A percentile compares a stretch with the other conserved stretches of the same genome.
Conservation (phyloP, 2,329 filamentous ascomycete species). For the Aspergillus tamarii region DNA sequence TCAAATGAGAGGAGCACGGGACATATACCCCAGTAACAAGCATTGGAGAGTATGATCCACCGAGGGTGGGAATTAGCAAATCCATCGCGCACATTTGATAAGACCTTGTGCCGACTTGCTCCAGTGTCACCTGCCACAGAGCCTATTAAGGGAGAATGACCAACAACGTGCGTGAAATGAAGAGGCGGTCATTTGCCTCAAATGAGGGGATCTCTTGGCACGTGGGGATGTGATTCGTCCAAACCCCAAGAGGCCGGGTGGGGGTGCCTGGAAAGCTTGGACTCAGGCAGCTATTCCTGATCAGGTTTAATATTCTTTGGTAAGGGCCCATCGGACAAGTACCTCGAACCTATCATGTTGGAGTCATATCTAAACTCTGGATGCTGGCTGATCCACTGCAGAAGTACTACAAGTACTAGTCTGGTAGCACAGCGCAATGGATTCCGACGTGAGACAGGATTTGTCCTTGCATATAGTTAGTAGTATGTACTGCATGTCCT, state of each 20-base stretch:
- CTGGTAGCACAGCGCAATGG: too few species aligned
- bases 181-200: constrained; percentile 17
- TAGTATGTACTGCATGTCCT: not conserved
- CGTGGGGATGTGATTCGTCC: constrained; percentile 24
- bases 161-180: constrained; percentile 23
- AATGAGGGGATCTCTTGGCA: constrained; percentile 23
- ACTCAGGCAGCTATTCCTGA: not conserved
- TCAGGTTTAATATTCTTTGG: not conserved
- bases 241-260: not conserved
- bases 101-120: not conserved
- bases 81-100: not conserved
- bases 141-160: constrained; percentile 25
- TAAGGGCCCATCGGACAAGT: not conserved
- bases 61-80: not conserved
- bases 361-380: not conserved
- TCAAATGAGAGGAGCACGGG: constrained; percentile 5
- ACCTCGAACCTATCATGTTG: not conserved
- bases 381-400: not conserved
- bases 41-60: not conserved
- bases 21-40: not conserved
- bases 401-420: too few species aligned
- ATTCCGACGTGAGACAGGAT: not conserved
- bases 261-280: not conserved
- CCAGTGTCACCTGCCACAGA: constrained; percentile 19
- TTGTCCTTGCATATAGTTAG: not conserved